Base-by-base conservation (phyloP, 306 rosid genomes). In the Malus sieversii region DNA sequence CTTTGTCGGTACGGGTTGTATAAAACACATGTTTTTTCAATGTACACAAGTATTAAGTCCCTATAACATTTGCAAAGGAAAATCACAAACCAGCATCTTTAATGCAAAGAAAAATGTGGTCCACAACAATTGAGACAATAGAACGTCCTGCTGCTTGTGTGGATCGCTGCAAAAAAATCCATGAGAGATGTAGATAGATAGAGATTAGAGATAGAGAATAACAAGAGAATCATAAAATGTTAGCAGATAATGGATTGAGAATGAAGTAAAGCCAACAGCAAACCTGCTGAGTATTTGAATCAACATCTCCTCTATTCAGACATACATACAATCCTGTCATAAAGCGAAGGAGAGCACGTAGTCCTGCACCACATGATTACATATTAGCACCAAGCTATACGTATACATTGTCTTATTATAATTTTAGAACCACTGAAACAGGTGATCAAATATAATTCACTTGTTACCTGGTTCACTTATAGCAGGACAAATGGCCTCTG, bases 261-360 rank as follows among this genome's bases (percentile, higher is more conserved):
- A 86, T 71, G 61, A 75, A 73, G 78, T 68, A 64, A 75, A 68
- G 81, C 74, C 71, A 38, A 64, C 51, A 20, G 10, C 75, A 74
- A 78, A 91, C 98, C 97, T 87, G 84, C 73, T 84, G 97, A 77
- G 87, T 79, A 82, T 88, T 91, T 42, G 75, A 84, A 87, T 87
- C 91, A 73, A 93, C 96, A 69, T 91, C 92, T 73, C 97, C 96
- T 81, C 98, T 82, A 79, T 91, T 93, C 73, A 93, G 81, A 82
- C 97, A 93, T 79, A 93, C 96, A 76, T 87, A 93, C 76, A 91
- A 82, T 83, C 98, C 98, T 0, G 96, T 93, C 90, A 91, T 75
- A 75, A 89, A 91, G 74, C 97, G 92, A 66, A 93, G 97, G 88
- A 93, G 87, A 75, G 98, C 98, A 69, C 98, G 97, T 67, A 93